Evolutionary conservation across 768 basidiomycete genomes (phyloP).

Genomic region (Dendrothele bispora): DNA sequence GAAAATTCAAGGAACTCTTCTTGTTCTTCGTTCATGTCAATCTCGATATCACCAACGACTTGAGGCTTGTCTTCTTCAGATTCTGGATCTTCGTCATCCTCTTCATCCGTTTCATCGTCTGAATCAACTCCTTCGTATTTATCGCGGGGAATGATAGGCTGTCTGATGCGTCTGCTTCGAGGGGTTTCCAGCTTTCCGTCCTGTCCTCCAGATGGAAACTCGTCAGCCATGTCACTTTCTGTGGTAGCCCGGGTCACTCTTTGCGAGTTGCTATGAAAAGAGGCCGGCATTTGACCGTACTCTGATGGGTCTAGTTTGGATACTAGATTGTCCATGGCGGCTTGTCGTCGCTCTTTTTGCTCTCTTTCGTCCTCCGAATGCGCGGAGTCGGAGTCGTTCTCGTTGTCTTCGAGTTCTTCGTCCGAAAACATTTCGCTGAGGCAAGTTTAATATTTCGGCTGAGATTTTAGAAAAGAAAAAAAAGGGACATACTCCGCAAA

Average conservation of each 20-base stretch:
- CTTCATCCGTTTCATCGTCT: conserved; percentile 81
- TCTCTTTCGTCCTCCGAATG: conserved; percentile 32
- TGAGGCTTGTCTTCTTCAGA: conserved; percentile 83
- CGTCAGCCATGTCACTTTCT: conserved; percentile 40
- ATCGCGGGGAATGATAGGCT: conserved; percentile 79
- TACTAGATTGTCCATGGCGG: conserved; percentile 79
- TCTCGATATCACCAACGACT: conserved; percentile 79
- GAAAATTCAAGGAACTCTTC: conserved; percentile 96
- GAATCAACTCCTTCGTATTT: conserved; percentile 92
- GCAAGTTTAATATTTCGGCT: conserved; percentile 7
- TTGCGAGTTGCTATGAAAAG: conserved; percentile 71
- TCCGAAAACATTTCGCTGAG: conserved; percentile 70
- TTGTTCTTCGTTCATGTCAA: conserved; percentile 91
- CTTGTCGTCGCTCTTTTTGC: conserved; percentile 45
- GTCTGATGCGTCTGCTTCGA: conserved; percentile 54
- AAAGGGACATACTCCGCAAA: conserved; percentile 78
- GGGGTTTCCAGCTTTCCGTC: conserved; percentile 12
- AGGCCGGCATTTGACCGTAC: conserved; percentile 85
- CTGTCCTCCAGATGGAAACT: conserved; percentile 12
- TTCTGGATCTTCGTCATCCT: conserved; percentile 53
- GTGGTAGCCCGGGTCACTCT: conserved; percentile 49
- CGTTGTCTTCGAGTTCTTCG: conserved; percentile 56
- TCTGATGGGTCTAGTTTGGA: conserved; percentile 77
- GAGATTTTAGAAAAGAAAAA: background rate
- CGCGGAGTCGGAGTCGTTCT: conserved; percentile 47